Evolutionary conservation across 257 asterid species (phyloP).

Genomic region (Plantago major): DNA sequence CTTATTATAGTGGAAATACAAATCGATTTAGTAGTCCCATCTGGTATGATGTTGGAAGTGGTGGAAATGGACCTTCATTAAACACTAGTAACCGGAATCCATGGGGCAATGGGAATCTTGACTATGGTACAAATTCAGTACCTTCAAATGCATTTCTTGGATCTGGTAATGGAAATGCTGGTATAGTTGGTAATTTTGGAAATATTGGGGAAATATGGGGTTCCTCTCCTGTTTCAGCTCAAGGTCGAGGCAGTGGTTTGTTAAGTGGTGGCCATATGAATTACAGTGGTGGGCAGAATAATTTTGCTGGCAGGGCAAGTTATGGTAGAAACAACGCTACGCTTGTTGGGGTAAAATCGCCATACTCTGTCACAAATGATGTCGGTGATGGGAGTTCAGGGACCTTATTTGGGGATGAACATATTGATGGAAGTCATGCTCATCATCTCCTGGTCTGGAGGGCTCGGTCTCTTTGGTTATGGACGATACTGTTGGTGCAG

Average conservation of each 20-base stretch:
- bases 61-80: slow-evolving; percentile 37
- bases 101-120: slow-evolving; percentile 48
- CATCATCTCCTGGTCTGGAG: slow-evolving; percentile 48
- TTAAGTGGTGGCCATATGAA: slow-evolving; percentile 31
- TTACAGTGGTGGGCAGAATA: slow-evolving; percentile 35
- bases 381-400: slow-evolving; percentile 40
- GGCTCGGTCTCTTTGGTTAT: slow-evolving; percentile 43
- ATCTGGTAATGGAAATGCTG: slow-evolving; percentile 40
- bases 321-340: slow-evolving; percentile 40
- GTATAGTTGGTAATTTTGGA: slow-evolving; percentile 44
- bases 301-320: slow-evolving; percentile 35
- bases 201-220: too few relatives aligned
- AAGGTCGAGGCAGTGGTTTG: too few relatives aligned
- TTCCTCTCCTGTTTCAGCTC: too few relatives aligned
- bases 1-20: slow-evolving; percentile 45
- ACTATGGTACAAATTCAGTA: slow-evolving; percentile 36
- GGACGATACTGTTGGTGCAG: slow-evolving; percentile 44
- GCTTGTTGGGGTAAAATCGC: slow-evolving; percentile 29
- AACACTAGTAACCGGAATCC: slow-evolving; percentile 34
- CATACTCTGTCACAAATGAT: slow-evolving; percentile 36
- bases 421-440: slow-evolving; percentile 40
- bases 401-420: slow-evolving; percentile 39
- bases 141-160: slow-evolving; percentile 39
- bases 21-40: slow-evolving; percentile 41
- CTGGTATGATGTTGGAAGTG: too few relatives aligned